Evolutionary conservation across 441 rosid genomes (phyloP), one percentile per base, ranked within the genome.

Genomic region (Adansonia rubrostipa): DNA sequence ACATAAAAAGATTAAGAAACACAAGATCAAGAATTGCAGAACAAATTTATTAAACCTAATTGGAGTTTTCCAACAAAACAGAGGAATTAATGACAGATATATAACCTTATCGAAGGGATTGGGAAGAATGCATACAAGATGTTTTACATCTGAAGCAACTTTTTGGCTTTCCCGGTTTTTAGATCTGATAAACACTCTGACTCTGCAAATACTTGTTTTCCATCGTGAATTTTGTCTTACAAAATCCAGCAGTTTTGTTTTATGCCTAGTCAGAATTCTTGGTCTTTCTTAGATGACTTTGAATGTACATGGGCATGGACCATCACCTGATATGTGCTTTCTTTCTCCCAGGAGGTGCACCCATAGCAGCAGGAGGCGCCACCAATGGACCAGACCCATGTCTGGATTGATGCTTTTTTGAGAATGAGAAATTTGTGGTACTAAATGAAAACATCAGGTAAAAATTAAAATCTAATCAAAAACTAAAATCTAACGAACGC

Each of bases 301-400:
- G 71, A 67, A 58, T 79, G 75, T 9, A 69, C 72, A 40, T 63
- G 76, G 28, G 28, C 28, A 24, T 24, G 28, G 28, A 17, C 62
- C 81, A 53, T 85, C 85, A 74, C 80, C 83, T 36, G 77, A 9
- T 3, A 62, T 0, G 60, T 78, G 28, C 28, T 24, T 24, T 89
- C 63, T 86, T 86, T 82, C 83, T 86, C 66, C 80, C 72, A 54
- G 81, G 81, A 24, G 82, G 79, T 45, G 79, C 80, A 61, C 82
- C 84, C 0, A 78, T 57, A 0, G 82, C 77, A 48, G 83, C 62
- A 1, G 89, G 62, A 33, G 28, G 28, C 28, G 81, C 85, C 50
- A 58, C 78, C 78, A 86, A 80, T 0, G 89, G 89, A 9, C 89
- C 87, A 1, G 89, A 86, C 89, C 87, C 28, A 86, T 19, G 87